Evolutionary conservation across 768 basidiomycete genomes (phyloP).

Genomic region (Lactarius tabidus): DNA sequence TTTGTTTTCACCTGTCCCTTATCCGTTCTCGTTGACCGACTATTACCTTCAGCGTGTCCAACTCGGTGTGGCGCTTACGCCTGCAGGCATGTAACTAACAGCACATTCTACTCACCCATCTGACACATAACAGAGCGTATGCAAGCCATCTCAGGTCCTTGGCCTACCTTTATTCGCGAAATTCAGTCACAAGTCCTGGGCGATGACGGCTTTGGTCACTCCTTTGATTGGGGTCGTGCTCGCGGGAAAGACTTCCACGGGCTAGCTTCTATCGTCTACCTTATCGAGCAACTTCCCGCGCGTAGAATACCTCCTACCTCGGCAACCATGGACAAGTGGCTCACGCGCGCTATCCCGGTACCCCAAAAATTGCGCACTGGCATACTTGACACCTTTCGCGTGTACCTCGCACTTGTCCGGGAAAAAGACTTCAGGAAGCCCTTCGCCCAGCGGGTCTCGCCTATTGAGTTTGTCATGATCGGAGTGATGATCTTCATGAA

Average conservation of each 20-base stretch:
- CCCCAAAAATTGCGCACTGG: conserved; percentile 31
- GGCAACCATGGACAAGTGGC: conserved; percentile 31
- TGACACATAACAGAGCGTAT: conserved; percentile 50
- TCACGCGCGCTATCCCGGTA: conserved; percentile 31
- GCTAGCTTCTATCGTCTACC: conserved; percentile 32
- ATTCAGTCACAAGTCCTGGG: conserved; percentile 46
- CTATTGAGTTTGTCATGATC: conserved; percentile 63
- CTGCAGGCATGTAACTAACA: conserved; percentile 44
- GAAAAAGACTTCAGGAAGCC: conserved; percentile 33
- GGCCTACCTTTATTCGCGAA: conserved; percentile 55
- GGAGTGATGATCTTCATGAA: conserved; percentile 51
- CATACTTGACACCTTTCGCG: conserved; percentile 42
- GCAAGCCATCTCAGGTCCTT: conserved; percentile 57
- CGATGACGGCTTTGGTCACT: conserved; percentile 32
- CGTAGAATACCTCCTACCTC: conserved; percentile 22
- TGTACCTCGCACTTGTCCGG: conserved; percentile 44
- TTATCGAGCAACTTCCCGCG: conserved; percentile 30
- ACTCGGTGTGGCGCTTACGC: conserved; percentile 72
- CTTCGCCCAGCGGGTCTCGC: conserved; percentile 48
- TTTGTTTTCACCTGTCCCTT: conserved; percentile 30
- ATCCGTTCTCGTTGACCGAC: not conserved
- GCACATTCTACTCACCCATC: not conserved
- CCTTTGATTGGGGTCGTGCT: conserved; percentile 36
- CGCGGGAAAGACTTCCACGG: conserved; percentile 39
- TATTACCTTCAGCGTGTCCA: conserved; percentile 55